These are phyloP conservation scores for Phytophthora hibernalis DNA, from an alignment of 352 stramenopile genomes.

Conservation along the genomic window DNA sequence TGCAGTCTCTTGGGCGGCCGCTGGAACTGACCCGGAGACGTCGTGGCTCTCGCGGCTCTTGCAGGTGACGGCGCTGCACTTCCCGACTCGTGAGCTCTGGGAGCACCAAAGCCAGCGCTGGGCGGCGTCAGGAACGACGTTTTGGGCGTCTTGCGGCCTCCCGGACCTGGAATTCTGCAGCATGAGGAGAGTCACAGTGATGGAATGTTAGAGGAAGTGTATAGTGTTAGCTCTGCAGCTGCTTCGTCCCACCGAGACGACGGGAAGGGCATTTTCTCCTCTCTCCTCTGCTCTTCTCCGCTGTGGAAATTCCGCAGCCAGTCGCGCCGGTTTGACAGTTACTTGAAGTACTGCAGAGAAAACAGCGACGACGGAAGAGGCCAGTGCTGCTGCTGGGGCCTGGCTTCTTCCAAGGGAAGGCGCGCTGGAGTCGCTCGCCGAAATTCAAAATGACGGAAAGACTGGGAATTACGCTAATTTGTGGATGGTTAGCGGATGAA, in stretches of 20 bases:
- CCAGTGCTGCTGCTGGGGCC: not conserved
- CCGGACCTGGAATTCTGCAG: conserved; percentile 34
- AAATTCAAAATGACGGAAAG: conserved; percentile 25
- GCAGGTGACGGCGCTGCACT: conserved; percentile 1
- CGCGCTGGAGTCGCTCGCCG: not conserved
- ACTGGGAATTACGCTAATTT: conserved; percentile 25
- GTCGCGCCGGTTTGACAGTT: conserved; percentile 22
- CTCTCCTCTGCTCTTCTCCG: not conserved
- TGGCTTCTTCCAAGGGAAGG: conserved; percentile 19
- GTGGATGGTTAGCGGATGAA: conserved; percentile 17
- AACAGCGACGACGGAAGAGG: not conserved
- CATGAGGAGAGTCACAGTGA: not conserved
- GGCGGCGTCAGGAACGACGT: conserved; percentile 33
- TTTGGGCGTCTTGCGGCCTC: conserved; percentile 25
- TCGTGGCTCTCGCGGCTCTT: not conserved
- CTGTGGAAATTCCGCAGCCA: not conserved
- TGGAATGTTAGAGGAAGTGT: conserved; percentile 3
- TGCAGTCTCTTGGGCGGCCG: conserved; percentile 31
- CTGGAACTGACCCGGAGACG: conserved; percentile 26
- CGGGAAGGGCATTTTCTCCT: conserved; percentile 34
- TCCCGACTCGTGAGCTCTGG: conserved; percentile 12
- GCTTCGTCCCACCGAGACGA: conserved; percentile 36
- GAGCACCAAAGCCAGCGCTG: conserved; percentile 15
- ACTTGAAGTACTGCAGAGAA: conserved; percentile 38
- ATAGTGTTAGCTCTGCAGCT: not conserved